Conservation (phyloP, 495 filamentous ascomycete species). For the Talaromyces borbonicus region DNA sequence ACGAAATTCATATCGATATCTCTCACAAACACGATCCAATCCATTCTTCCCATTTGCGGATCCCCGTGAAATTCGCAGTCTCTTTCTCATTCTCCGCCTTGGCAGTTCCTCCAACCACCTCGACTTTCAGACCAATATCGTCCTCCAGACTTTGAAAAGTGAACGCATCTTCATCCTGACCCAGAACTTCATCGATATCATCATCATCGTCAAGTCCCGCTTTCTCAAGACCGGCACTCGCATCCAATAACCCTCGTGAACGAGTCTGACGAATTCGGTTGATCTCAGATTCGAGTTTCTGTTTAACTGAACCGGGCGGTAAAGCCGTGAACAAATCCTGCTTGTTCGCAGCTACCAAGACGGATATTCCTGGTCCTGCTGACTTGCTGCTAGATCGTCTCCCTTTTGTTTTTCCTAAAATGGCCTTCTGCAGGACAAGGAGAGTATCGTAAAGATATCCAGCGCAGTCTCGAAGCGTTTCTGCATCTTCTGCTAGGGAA, state of each 20-base stretch:
- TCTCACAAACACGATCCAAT: conserved; percentile 51
- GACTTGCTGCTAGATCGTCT: conserved; percentile 44
- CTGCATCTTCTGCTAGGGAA: conserved; percentile 47
- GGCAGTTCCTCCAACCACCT: conserved; percentile 71
- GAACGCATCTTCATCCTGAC: conserved; percentile 59
- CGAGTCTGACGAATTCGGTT: conserved; percentile 66
- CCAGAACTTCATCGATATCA: conserved; percentile 78
- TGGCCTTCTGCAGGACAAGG: conserved; percentile 66
- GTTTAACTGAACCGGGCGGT: conserved; percentile 66
- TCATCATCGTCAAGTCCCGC: conserved; percentile 51
- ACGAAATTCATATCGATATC: neutral
- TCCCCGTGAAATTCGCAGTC: conserved; percentile 39
- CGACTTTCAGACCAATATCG: conserved; percentile 61
- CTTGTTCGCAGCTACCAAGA: conserved; percentile 89
- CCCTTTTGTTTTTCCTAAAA: conserved; percentile 41
- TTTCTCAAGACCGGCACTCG: conserved; percentile 42
- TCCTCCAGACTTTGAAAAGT: conserved; percentile 73
- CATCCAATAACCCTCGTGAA: conserved; percentile 71
- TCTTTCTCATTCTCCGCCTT: conserved; percentile 48
- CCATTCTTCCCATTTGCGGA: conserved; percentile 85
- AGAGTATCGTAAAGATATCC: conserved; percentile 83
- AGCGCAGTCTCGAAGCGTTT: conserved; percentile 48
- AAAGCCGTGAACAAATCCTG: conserved; percentile 90
- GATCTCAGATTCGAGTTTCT: conserved; percentile 71
- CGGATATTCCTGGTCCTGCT: conserved; percentile 51